These are phyloP conservation scores for Apodospora peruviana DNA, from an alignment of 495 filamentous ascomycete genomes.

Conservation along the genomic window DNA sequence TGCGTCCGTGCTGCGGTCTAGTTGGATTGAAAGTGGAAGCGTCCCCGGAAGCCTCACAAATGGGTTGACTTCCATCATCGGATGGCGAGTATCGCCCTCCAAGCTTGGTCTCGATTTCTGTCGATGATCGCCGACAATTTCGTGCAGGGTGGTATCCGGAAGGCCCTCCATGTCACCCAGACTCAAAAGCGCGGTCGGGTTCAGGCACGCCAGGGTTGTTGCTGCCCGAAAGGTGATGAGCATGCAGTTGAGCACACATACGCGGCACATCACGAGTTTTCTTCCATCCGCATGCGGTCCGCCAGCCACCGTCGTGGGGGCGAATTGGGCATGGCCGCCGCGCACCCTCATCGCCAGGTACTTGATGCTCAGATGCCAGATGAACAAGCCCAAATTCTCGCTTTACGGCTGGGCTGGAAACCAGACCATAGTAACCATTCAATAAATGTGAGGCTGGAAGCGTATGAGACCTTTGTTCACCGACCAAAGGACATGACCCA, in stretches of 20 bases:
- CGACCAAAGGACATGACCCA: not conserved
- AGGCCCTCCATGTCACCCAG: not conserved
- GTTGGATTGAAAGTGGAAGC: too few species aligned
- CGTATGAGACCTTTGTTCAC: not conserved
- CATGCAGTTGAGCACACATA: not conserved
- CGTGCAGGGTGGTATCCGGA: not conserved
- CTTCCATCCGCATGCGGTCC: not conserved
- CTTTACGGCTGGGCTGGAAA: too few species aligned
- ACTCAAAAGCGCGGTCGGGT: not conserved
- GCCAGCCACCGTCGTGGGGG: not conserved
- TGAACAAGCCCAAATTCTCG: too few species aligned
- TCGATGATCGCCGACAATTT: not conserved
- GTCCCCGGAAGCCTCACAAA: too few species aligned
- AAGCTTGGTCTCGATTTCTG: too few species aligned
- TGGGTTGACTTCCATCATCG: too few species aligned
- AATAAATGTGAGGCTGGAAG: not conserved
- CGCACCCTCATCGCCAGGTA: not conserved
- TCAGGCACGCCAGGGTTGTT: not conserved
- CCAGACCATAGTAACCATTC: not conserved
- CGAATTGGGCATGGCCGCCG: not conserved
- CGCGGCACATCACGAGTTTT: not conserved
- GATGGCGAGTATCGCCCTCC: too few species aligned
- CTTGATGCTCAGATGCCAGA: too few species aligned
- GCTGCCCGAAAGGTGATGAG: not conserved
- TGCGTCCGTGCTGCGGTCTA: too few species aligned